phyloP scores from a whole-genome alignment of 1,284 basidiomycete genomes.

The Moesziomyces antarcticus region DNA sequence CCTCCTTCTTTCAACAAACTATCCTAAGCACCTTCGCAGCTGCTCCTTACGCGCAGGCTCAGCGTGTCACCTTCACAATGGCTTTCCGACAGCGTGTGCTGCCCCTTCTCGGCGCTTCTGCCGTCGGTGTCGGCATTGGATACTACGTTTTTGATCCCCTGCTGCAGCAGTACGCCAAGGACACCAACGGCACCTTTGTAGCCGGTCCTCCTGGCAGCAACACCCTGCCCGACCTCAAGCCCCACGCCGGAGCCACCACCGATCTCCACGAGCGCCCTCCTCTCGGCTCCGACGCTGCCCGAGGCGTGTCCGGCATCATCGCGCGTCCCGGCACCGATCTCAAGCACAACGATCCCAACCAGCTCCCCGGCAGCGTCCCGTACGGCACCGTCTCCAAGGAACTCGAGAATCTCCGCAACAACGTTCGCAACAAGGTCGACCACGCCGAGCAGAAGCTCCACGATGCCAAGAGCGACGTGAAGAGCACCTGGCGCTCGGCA shows the following conservation, averaged over 20 bases:
- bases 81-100: constrained; percentile 46
- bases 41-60: neutral
- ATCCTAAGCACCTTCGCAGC: neutral
- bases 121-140: constrained; percentile 48
- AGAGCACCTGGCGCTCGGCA: constrained; percentile 30
- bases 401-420: constrained; percentile 28
- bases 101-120: constrained; percentile 41
- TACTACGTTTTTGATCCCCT: constrained; percentile 53
- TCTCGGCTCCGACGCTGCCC: constrained; percentile 43
- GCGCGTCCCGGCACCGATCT: constrained; percentile 42
- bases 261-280: constrained; percentile 46
- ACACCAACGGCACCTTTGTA: constrained; percentile 46
- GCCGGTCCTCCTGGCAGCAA: constrained; percentile 35
- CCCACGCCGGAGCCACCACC: constrained; percentile 16
- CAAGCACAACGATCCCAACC: constrained; percentile 32
- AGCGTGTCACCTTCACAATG: constrained; percentile 14
- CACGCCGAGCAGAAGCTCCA: constrained; percentile 26
- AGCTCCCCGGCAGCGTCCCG: constrained; percentile 30
- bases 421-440: constrained; percentile 32
- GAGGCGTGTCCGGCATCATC: constrained; percentile 38
- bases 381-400: constrained; percentile 47
- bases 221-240: constrained; percentile 42
- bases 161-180: constrained; percentile 44
- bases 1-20: neutral
- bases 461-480: constrained; percentile 29